Percentiles rank a stretch among this genome's conserved stretches.
Conservation (phyloP, 2,329 filamentous ascomycete species). For the Coleophoma eucalyptorum region DNA sequence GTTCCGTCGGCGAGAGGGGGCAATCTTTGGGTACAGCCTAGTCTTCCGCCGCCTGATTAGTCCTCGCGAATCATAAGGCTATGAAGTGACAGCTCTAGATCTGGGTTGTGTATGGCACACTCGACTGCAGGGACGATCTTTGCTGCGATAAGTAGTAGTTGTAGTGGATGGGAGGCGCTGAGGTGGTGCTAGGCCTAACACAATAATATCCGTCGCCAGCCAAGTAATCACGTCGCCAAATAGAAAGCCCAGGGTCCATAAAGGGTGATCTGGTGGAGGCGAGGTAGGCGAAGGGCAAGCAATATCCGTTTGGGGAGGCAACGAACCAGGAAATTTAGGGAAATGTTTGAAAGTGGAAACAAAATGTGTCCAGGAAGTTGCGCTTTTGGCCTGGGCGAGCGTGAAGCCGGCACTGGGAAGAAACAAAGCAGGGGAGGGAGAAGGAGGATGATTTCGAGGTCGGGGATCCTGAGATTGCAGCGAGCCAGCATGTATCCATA, state of each 20-base stretch:
- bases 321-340: background rate
- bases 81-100: constrained; percentile 16
- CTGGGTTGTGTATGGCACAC: constrained; percentile 13
- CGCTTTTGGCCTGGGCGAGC: too few relatives aligned
- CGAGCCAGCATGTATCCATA: constrained; percentile 3
- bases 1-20: constrained; percentile 17
- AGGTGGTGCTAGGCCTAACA: constrained; percentile 5
- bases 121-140: constrained; percentile 23
- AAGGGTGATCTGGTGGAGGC: constrained; percentile 2
- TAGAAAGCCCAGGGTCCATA: constrained; percentile 14
- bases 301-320: constrained; percentile 15
- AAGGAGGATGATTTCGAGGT: constrained; percentile 7
- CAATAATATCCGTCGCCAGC: too few relatives aligned
- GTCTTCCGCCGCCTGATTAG: constrained; percentile 18
- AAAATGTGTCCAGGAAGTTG: too few relatives aligned
- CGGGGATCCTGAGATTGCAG: background rate
- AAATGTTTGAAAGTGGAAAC: too few relatives aligned
- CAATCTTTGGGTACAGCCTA: constrained; percentile 8
- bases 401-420: background rate
- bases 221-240: constrained; percentile 12
- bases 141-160: constrained; percentile 2
- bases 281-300: constrained; percentile 4
- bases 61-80: constrained; percentile 21
- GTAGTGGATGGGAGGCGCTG: constrained; percentile 9
- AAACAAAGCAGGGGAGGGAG: constrained; percentile 5